Evolutionary conservation across 2,329 filamentous ascomycete genomes (phyloP).

Genomic region (Sphaceloma murrayae): DNA sequence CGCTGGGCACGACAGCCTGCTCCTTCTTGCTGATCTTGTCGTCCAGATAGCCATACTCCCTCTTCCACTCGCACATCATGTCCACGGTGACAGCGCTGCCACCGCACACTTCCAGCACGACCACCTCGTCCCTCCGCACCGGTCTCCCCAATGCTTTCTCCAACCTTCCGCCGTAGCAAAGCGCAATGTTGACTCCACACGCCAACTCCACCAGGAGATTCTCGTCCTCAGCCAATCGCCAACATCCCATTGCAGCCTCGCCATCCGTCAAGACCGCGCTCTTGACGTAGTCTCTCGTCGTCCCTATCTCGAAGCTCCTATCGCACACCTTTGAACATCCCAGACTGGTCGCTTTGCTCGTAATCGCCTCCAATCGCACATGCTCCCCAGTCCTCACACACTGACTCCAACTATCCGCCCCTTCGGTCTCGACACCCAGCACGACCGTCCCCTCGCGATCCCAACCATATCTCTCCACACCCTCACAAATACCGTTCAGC

Average conservation of each 20-base stretch:
- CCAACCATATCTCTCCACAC: slow-evolving; percentile 44
- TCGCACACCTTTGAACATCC: slow-evolving; percentile 64
- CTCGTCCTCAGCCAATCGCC: slow-evolving; percentile 72
- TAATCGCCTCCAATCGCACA: slow-evolving; percentile 59
- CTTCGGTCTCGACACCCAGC: slow-evolving; percentile 65
- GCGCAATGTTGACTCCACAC: slow-evolving; percentile 70
- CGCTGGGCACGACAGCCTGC: slow-evolving; percentile 18
- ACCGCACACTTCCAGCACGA: slow-evolving; percentile 81
- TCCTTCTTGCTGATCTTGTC: slow-evolving; percentile 15
- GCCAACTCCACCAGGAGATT: slow-evolving; percentile 71
- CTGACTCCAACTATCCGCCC: slow-evolving; percentile 60
- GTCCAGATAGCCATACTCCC: slow-evolving; percentile 29
- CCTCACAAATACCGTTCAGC: slow-evolving; percentile 65
- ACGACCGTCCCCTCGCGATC: slow-evolving; percentile 38
- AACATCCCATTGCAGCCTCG: slow-evolving; percentile 69
- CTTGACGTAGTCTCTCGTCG: slow-evolving; percentile 41
- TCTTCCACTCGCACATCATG: slow-evolving; percentile 42
- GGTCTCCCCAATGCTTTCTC: slow-evolving; percentile 50
- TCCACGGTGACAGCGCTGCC: slow-evolving; percentile 44
- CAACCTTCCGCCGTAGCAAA: slow-evolving; percentile 55
- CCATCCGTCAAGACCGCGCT: slow-evolving; percentile 60
- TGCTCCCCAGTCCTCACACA: slow-evolving; percentile 46
- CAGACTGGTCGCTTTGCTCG: slow-evolving; percentile 63
- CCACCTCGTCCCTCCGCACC: slow-evolving; percentile 56
- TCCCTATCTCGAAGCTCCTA: slow-evolving; percentile 56